A percentile compares a stretch with the other conserved stretches of the same genome.
These are phyloP conservation scores for Tetracladium maxilliforme DNA, from an alignment of 2,329 filamentous ascomycete genomes.

Conservation along the genomic window DNA sequence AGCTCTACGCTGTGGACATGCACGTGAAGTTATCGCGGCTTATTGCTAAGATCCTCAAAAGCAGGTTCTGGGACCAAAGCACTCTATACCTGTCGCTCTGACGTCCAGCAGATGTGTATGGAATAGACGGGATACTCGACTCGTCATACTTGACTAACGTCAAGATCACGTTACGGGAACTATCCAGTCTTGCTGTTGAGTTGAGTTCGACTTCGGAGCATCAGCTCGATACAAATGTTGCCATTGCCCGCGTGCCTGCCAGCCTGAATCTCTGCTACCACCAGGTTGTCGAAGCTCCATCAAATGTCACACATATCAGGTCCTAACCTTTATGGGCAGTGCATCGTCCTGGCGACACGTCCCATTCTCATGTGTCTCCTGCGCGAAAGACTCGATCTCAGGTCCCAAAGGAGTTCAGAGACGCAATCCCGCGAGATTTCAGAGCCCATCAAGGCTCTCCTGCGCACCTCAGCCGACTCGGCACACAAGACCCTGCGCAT, in stretches of 20 bases:
- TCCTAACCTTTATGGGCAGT: constrained; percentile 10
- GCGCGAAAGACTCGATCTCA: constrained; percentile 16
- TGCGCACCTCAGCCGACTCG: constrained; percentile 24
- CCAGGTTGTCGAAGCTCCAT: constrained; percentile 13
- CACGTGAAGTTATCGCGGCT: constrained; percentile 20
- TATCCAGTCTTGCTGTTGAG: constrained; percentile 17
- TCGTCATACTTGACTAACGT: constrained; percentile 18
- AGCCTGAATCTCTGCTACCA: constrained; percentile 23
- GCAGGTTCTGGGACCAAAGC: constrained; percentile 15
- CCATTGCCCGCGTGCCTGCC: no score
- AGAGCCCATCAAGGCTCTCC: constrained; percentile 16
- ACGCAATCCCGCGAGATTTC: no score
- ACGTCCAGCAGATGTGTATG: constrained; percentile 15
- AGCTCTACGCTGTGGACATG: constrained; percentile 16
- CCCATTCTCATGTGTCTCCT: constrained; percentile 21
- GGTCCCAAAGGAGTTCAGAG: constrained; percentile 15
- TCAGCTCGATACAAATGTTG: constrained; percentile 19
- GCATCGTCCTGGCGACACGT: constrained; percentile 22
- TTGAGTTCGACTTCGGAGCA: constrained; percentile 19
- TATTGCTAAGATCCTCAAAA: constrained; percentile 17
- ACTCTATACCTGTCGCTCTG: neutral
- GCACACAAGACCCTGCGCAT: constrained; percentile 23
- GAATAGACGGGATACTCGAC: constrained; percentile 16
- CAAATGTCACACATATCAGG: neutral
- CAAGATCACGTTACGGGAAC: constrained; percentile 19